A percentile compares a stretch with the other conserved stretches of the same genome.
Evolutionary conservation across 2,329 filamentous ascomycete species (phyloP).

Genomic region (Cytospora piceicola): DNA sequence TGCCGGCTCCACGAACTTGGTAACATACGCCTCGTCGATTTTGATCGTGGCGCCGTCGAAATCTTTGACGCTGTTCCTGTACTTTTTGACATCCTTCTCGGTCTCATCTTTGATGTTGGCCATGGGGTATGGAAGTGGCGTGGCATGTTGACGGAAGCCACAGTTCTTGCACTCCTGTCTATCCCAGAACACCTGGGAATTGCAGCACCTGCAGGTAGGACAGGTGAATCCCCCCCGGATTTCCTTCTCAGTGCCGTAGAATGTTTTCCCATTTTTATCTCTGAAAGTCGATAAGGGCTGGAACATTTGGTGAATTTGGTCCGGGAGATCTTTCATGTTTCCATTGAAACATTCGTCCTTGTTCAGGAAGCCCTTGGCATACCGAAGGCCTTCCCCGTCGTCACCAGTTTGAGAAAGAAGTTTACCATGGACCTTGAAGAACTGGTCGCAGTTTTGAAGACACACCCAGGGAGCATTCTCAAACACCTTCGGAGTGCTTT

Average conservation of each 20-base stretch:
- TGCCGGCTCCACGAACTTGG: background rate
- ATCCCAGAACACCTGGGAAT: constrained; percentile 61
- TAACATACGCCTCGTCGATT: background rate
- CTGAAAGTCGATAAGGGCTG: constrained; percentile 42
- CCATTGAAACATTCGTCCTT: constrained; percentile 52
- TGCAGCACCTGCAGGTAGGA: constrained; percentile 64
- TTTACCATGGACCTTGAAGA: background rate
- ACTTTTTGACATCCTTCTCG: background rate
- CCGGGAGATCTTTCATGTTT: constrained; percentile 41
- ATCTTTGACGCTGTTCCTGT: background rate
- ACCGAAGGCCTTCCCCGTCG: constrained; percentile 46
- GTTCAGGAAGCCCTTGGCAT: constrained; percentile 61
- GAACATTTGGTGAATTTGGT: constrained; percentile 45
- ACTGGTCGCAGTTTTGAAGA: background rate
- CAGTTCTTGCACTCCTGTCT: constrained; percentile 67
- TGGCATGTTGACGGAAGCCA: constrained; percentile 41
- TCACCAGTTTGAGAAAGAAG: background rate
- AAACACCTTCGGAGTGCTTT: constrained; percentile 6
- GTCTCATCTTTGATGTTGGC: constrained; percentile 10
- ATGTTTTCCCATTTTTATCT: constrained; percentile 34
- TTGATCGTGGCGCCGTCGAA: constrained; percentile 9
- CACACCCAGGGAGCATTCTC: constrained; percentile 19
- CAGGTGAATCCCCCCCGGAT: constrained; percentile 70
- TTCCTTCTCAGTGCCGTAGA: constrained; percentile 50
- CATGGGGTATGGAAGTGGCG: constrained; percentile 18